Evolutionary conservation across 2,329 filamentous ascomycete species (phyloP).

Genomic region (Ceratocystis harringtonii): DNA sequence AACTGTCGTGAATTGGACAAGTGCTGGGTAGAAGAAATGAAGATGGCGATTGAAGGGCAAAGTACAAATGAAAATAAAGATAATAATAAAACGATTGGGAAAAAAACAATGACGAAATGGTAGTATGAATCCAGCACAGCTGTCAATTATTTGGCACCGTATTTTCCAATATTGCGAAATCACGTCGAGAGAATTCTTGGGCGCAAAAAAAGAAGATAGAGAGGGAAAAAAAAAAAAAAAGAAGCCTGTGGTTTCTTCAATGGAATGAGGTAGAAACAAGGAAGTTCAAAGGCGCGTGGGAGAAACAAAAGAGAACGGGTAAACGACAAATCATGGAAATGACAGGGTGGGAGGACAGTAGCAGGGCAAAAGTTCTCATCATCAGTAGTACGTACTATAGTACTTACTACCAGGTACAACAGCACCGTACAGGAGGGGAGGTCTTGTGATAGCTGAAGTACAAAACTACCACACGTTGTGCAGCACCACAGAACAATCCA

Average conservation of each 20-base stretch:
- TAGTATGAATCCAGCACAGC: background rate
- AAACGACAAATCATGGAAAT: constrained; percentile 1
- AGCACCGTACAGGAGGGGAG: background rate
- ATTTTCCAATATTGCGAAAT: background rate
- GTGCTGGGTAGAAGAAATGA: background rate
- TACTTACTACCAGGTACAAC: background rate
- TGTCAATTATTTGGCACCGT: background rate
- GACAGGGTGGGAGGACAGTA: background rate
- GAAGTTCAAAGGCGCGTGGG: background rate
- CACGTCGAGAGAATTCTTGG: background rate
- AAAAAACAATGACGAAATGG: background rate
- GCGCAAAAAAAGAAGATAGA: constrained; percentile 4
- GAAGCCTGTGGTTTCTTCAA: background rate
- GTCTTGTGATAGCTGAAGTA: background rate
- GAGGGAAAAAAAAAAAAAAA: background rate
- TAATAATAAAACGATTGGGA: too few species aligned
- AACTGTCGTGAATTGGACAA: background rate
- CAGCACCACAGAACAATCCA: background rate
- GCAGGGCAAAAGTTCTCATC: background rate
- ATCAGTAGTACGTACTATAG: background rate
- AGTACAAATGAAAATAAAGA: background rate
- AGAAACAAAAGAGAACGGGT: background rate
- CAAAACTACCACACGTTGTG: background rate
- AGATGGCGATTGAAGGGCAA: background rate
- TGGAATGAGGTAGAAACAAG: background rate